These are phyloP conservation scores for Teunomyces lycoperdinae DNA, from an alignment of 805 yeast genomes.

Conservation along the genomic window DNA sequence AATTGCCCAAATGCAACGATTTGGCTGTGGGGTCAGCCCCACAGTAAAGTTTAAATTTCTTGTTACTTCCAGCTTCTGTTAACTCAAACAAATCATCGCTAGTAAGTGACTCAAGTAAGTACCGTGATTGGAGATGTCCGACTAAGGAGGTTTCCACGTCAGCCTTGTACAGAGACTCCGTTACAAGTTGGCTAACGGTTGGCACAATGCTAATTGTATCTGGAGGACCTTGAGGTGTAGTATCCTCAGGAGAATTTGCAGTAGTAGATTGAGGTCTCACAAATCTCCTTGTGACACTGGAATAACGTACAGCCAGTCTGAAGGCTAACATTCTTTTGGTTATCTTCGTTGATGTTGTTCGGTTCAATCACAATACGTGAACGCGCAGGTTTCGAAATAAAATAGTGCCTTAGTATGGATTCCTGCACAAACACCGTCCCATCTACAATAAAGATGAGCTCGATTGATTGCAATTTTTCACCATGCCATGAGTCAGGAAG, in stretches of 20 bases:
- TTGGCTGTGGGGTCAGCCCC: conserved; percentile 96
- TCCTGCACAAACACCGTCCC: not conserved
- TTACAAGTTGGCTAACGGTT: conserved; percentile 25
- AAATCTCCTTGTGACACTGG: not conserved
- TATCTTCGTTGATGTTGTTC: not conserved
- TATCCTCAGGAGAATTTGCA: not conserved
- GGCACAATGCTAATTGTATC: conserved; percentile 41
- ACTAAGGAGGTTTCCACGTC: conserved; percentile 32
- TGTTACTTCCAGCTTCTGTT: conserved; percentile 20
- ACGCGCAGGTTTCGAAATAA: no score
- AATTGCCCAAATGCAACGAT: conserved; percentile 87
- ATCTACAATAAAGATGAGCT: not conserved
- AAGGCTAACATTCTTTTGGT: not conserved
- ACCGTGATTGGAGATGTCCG: conserved; percentile 34
- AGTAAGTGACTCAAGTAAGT: conserved; percentile 38
- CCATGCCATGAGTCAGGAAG: conserved; percentile 2
- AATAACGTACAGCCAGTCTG: not conserved
- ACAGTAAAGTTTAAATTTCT: conserved; percentile 65
- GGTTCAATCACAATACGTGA: not conserved
- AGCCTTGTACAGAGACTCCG: conserved; percentile 12
- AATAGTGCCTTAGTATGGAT: no score
- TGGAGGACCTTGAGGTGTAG: conserved; percentile 13
- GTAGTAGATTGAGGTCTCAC: not conserved
- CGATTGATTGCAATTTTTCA: not conserved
- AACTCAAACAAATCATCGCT: conserved; percentile 35